Evolutionary conservation across 192 early-diverging fungal species (phyloP), one percentile per base, ranked within the genome.

Genomic region (Dissophora ornata): DNA sequence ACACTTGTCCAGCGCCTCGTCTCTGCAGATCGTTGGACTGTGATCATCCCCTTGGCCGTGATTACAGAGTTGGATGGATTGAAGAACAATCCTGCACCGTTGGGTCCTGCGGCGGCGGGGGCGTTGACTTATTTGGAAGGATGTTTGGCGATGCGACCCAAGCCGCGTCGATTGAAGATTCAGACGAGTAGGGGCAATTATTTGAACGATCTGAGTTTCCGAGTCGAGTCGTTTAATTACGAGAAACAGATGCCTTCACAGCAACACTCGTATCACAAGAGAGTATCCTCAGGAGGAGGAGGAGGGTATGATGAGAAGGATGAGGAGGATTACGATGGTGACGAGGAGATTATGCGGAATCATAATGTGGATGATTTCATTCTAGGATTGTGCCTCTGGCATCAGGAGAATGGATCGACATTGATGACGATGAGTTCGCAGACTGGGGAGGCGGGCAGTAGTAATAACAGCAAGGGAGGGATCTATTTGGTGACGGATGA

Each of bases 311-410:
- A 58, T 34, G 41, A 58, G 4, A 53, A 44, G 0, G 69, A 69
- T 11, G 75, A 82, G 15, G 64, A 57, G 28, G 65, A 79, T 29
- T 70, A 82, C 21, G 75, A 69, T 21, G 66, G 65, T 3, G 68
- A 82, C 56, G 81, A 85, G 13, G 83, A 83, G 70, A 82, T 81
- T 45, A 84, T 83, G 52, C 80, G 71, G 12, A 82, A 77, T 22
- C 73, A 83, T 42, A 88, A 88, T 69, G 62, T 88, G n/a, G 87
- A 88, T 59, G 87, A 88, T 41, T 68, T 88, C 26, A 81, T 88
- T 32, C 71, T 88, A 7, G 82, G 82, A 0, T 57, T 82, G 8
- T 88, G 87, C 62, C 62, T 86, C 1, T 88, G 87, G 87, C 81
- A 82, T 47, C 66, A 71, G 12, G 61, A 81, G 24, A 64, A 81